phyloP scores from a whole-genome alignment of 2,329 filamentous ascomycete species.

The Cercospora beticola region DNA sequence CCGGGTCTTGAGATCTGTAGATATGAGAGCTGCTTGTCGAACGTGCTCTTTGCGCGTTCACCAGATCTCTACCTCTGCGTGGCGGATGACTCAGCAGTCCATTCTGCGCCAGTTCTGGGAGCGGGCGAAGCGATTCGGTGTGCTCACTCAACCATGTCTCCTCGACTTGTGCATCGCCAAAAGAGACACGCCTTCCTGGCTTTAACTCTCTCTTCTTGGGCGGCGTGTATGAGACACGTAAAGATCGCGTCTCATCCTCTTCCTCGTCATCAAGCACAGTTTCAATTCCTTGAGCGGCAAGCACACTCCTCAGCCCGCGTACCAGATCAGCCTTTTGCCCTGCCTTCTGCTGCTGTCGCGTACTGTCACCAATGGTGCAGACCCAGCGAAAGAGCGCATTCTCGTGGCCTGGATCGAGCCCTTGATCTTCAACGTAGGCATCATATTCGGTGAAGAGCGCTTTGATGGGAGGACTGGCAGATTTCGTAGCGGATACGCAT shows the following conservation, averaged over 20 bases:
- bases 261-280: constrained; percentile 31
- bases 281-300: constrained; percentile 29
- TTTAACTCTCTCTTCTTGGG: constrained; percentile 22
- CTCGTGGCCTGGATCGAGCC: constrained; percentile 70
- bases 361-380: constrained; percentile 68
- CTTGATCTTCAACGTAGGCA: constrained; percentile 67
- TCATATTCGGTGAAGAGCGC: constrained; percentile 83
- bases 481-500: constrained; percentile 67
- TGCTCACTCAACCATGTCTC: constrained; percentile 47
- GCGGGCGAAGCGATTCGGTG: constrained; percentile 19
- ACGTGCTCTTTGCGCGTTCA: constrained; percentile 21
- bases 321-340: constrained; percentile 28
- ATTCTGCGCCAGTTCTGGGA: constrained; percentile 4
- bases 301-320: constrained; percentile 30
- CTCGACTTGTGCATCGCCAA: constrained; percentile 56
- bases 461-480: constrained; percentile 67
- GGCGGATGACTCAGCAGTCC: constrained; percentile 26
- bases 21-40: constrained; percentile 28
- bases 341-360: constrained; percentile 26
- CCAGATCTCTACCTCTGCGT: constrained; percentile 18
- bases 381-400: constrained; percentile 74
- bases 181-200: constrained; percentile 53
- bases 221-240: constrained; percentile 11
- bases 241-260: constrained; percentile 37
- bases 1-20: constrained; percentile 13